phyloP scores from a whole-genome alignment of 2,329 filamentous ascomycete species.

The Apiospora marii region DNA sequence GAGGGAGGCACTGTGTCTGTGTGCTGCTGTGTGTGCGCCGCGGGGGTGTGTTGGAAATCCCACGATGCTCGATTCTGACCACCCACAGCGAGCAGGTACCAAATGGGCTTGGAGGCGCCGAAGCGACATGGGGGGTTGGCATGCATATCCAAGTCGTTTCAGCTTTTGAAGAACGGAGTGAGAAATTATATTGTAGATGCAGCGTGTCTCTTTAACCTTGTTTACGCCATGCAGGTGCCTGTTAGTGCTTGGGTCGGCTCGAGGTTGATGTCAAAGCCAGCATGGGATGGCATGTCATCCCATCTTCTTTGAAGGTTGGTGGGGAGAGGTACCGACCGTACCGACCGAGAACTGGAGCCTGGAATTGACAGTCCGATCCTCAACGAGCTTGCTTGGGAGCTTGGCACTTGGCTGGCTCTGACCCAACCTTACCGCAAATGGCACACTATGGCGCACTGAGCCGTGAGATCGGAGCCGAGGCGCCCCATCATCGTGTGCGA shows the following conservation, averaged over 20 bases:
- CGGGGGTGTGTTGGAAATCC: not conserved
- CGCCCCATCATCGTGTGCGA: not conserved
- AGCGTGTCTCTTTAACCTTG: slow-evolving; percentile 32
- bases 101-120: not conserved
- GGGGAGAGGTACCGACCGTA: not conserved
- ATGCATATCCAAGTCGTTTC: slow-evolving; percentile 15
- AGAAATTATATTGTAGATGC: not conserved
- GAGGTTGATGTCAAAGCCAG: slow-evolving; percentile 13
- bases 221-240: slow-evolving; percentile 37
- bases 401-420: not conserved
- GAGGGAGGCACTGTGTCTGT: not conserved
- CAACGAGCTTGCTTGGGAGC: not conserved
- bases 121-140: not conserved
- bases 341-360: not conserved
- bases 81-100: not conserved
- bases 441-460: slow-evolving; percentile 19
- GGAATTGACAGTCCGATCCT: not conserved
- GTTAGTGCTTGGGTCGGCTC: slow-evolving; percentile 26
- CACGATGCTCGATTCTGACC: slow-evolving; percentile 19
- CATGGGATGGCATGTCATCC: not conserved
- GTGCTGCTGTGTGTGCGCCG: not conserved
- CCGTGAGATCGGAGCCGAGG: slow-evolving; percentile 23
- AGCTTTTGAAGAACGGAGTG: not conserved
- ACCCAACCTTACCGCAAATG: slow-evolving; percentile 4
- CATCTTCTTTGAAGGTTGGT: not conserved